phyloP scores from a whole-genome alignment of 345 rosid genomes.

The Trapa bicornis region DNA sequence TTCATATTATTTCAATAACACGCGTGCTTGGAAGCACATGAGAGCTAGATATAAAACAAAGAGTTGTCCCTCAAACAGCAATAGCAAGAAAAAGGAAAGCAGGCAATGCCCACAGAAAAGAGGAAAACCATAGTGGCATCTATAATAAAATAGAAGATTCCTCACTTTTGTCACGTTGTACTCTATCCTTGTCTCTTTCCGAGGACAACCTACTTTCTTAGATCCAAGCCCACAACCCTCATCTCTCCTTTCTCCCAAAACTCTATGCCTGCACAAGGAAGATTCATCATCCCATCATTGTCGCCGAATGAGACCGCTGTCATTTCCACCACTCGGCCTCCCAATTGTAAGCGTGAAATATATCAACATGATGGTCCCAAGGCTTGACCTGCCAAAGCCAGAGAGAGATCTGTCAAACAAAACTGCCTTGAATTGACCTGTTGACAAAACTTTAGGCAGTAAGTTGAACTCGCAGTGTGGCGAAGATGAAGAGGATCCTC shows the following conservation, averaged over 20 bases:
- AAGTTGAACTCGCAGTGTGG: slow-evolving; percentile 55
- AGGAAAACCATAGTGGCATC: slow-evolving; percentile 2
- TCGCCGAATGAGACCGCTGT: slow-evolving; percentile 26
- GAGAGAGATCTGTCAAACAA: background rate
- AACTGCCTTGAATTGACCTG: background rate
- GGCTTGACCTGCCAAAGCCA: slow-evolving; percentile 57
- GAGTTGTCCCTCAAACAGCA: background rate
- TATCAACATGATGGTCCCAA: slow-evolving; percentile 85
- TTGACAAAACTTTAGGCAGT: background rate
- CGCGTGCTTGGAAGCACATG: slow-evolving; percentile 2
- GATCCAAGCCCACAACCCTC: background rate
- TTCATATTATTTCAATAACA: background rate
- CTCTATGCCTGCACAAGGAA: too few species aligned
- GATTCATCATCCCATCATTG: background rate
- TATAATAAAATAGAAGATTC: slow-evolving; percentile 9
- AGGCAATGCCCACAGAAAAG: slow-evolving; percentile 8
- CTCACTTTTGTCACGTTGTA: slow-evolving; percentile 30
- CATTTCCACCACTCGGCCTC: slow-evolving; percentile 21
- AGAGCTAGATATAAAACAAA: background rate
- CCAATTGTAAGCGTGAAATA: slow-evolving; percentile 66
- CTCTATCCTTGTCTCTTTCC: slow-evolving; percentile 14
- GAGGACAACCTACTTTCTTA: background rate
- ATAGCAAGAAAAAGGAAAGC: background rate
- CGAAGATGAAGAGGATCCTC: slow-evolving; percentile 76
- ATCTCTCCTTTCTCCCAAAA: background rate